A percentile compares a stretch with the other conserved stretches of the same genome.
These are phyloP conservation scores for Yamadazyma dushanensis DNA, from an alignment of 1,139 yeast genomes.

Conservation along the genomic window DNA sequence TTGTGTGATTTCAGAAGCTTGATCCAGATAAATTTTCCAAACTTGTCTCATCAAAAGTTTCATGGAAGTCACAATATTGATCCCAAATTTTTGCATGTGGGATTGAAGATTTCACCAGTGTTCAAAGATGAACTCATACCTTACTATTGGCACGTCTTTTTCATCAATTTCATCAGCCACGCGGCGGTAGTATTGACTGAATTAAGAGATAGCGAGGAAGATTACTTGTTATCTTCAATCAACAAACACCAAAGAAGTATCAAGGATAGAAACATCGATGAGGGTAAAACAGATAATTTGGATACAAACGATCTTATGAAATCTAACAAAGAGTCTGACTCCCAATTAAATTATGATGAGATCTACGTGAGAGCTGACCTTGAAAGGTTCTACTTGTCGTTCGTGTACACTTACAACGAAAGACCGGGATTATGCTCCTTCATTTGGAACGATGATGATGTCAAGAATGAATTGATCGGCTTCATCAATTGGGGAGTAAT, in stretches of 20 bases:
- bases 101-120: slow-evolving; percentile 21
- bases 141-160: slow-evolving; percentile 52
- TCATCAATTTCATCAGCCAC: slow-evolving; percentile 63
- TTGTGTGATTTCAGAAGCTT: slow-evolving; percentile 67
- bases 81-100: slow-evolving; percentile 11
- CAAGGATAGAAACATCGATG: slow-evolving; percentile 10
- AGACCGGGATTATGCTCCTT: slow-evolving; percentile 57
- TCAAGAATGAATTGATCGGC: slow-evolving; percentile 51
- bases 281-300: not conserved
- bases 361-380: slow-evolving; percentile 75
- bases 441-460: slow-evolving; percentile 74
- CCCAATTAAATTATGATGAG: slow-evolving; percentile 47
- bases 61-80: slow-evolving; percentile 5
- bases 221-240: slow-evolving; percentile 57
- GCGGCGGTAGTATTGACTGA: slow-evolving; percentile 79
- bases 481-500: slow-evolving; percentile 87
- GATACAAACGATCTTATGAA: not conserved
- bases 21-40: slow-evolving; percentile 66
- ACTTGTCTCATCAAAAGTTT: slow-evolving; percentile 44
- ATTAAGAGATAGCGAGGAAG: slow-evolving; percentile 86
- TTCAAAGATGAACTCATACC: slow-evolving; percentile 36
- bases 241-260: slow-evolving; percentile 29
- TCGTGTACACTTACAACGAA: slow-evolving; percentile 66
- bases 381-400: slow-evolving; percentile 80
- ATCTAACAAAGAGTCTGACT: slow-evolving; percentile 7